Base-by-base conservation (phyloP, 371 early-diverging fungal genomes). In the Scutellospora calospora region DNA sequence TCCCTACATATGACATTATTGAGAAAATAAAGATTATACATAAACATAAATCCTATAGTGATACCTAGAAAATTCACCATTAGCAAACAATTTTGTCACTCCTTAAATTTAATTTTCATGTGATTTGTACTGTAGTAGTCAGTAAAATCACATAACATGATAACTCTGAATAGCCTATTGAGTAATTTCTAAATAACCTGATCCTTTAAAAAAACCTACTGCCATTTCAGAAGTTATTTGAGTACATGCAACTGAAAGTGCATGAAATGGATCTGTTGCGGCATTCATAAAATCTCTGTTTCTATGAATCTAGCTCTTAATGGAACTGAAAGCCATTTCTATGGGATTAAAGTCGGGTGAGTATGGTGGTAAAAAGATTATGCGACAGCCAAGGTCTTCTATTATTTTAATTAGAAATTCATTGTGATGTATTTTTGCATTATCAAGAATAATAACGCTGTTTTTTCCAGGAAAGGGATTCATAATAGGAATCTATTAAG, bases 311-410 rank as follows among this genome's bases (percentile, higher is more conserved):
- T 1, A 54, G 3, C 9, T 54, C 33, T 73, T 73, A 55, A 73
- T 73, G 16, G 25, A n/a, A 49, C 51, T 3, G 22, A 72, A 72
- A 4, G 73, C 27, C 11, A 14, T 51, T 29, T 72, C 54, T 9
- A 72, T 72, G 6, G 73, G 54, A 52, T 72, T 72, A 14, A 18
- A 72, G 12, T 72, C 73, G 1, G 73, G 73, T 1, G 54, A 72
- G 52, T 72, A 72, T 29, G 73, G 31, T 8, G 54, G 73, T 11
- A 73, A 52, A 73, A 33, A 73, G n/a, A 73, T 18, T n/a, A 73
- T 29, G n/a, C n/a, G 66, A 33, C 55, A 55, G 4, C 73, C 73
- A 31, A 73, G 27, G 29, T n/a, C 51, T 31, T 73, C 54, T 20
- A 73, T 20, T 8, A 54, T 12, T 0, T 25, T 27, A 22, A 73